phyloP scores from a whole-genome alignment of 164 flowering plant species.

The Nymphaea colorata region DNA sequence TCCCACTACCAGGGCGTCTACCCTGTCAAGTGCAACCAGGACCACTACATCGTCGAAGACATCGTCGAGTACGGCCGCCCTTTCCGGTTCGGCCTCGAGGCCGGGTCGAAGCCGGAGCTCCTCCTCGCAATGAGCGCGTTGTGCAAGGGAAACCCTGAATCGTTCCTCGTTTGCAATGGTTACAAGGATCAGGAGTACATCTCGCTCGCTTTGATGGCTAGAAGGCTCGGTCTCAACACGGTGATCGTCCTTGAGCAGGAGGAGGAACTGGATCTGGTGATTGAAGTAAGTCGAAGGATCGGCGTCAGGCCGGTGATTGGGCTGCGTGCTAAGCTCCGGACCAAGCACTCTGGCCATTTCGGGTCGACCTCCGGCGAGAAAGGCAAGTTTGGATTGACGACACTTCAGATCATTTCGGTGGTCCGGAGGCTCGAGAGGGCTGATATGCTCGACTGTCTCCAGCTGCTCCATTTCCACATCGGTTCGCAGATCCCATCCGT shows the following conservation, averaged over 20 bases:
- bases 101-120: conserved; percentile 98
- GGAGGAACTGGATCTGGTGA: conserved; percentile 84
- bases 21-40: conserved; percentile 97
- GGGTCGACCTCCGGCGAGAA: conserved; percentile 99
- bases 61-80: conserved; percentile 66
- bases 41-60: conserved; percentile 83
- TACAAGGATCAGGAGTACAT: conserved; percentile 89
- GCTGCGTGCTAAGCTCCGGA: conserved; percentile 79
- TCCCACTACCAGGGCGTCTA: conserved; percentile 96
- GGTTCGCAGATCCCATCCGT: conserved; percentile 97
- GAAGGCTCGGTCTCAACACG: conserved; percentile 56
- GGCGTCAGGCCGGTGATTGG: conserved; percentile 71
- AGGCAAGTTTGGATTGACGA: conserved; percentile 87
- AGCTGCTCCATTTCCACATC: conserved; percentile 85
- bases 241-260: conserved; percentile 94
- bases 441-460: conserved; percentile 82
- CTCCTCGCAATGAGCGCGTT: conserved; percentile 86
- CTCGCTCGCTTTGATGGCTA: conserved; percentile 63
- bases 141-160: conserved; percentile 73
- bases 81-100: conserved; percentile 83
- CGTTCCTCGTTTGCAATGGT: conserved; percentile 80
- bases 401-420: conserved; percentile 62
- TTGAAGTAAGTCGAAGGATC: conserved; percentile 46
- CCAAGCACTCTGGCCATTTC: conserved; percentile 93
- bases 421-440: conserved; percentile 48